Base-by-base conservation (phyloP, 1,284 basidiomycete genomes). In the Retiboletus flavoniger region DNA sequence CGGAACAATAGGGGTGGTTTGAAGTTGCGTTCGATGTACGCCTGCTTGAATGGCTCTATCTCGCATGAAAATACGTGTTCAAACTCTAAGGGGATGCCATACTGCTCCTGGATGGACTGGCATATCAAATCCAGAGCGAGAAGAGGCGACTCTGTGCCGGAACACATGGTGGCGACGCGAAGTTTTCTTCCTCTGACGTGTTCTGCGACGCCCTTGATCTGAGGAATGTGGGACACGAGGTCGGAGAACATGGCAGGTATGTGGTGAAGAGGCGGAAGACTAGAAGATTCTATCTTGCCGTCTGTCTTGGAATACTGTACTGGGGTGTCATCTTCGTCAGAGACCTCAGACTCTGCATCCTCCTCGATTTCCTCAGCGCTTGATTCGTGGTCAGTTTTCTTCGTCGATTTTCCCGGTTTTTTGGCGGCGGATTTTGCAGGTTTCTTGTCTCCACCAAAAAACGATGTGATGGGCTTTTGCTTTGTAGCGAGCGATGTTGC, bases 11-110 rank as follows among this genome's bases (percentile, higher is more conserved):
- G 74, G 5, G 95, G 94, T 13, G 93, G 93, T 54, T 84, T 83
- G 69, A 98, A 98, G 72, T 98, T 98, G 26, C 95, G 83, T 71
- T 98, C 95, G 58, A 98, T 98, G 71, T 98, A 98, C 0, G 95
- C 95, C 71, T 98, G 95, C 72, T 98, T 98, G 81, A 95, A 98
- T 2, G 95, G 95, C 68, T 97, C 95, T 59, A 98, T 97, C 74
- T 98, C 95, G 73, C 95, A 97, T 0, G 95, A 97, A 72, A 98
- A 98, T 50, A 97, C 93, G 72, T 98, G 95, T 64, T 96, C 87
- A 57, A 95, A 77, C 34, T 87, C 80, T 47, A 97, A 75, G 1
- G 81, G 75, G 40, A 89, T 66, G 2, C 76, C 81, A 62, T 85
- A 83, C 57, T 88, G 84, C n/a, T 85, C 83, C 46, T 83, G 73